Evolutionary conservation across 352 stramenopile genomes (phyloP), one percentile per base, ranked within the genome.

Genomic region (Phytopythium cucurbitacearum): DNA sequence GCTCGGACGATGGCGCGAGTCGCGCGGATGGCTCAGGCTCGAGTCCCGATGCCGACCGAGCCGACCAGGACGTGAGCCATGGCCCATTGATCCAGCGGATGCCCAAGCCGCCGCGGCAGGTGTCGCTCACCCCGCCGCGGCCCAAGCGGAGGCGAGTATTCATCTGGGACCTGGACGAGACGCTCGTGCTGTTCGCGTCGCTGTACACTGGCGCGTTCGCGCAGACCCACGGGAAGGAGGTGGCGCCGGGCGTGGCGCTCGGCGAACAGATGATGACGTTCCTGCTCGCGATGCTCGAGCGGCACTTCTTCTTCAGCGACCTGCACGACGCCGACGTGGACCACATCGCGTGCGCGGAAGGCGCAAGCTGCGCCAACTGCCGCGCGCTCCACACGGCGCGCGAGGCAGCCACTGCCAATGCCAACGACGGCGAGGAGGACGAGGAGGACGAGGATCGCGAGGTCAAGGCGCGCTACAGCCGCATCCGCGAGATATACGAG

Each of bases 251-350:
- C 48, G 69, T 91, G 13, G 71, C 63, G 33, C 67, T 93, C 4
- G 83, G 83, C 21, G 75, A 93, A 57, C 78, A 88, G 60, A 93
- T 93, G 83, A 93, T 93, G 83, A 82, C 73, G 21, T 93, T 91
- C 61, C 56, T 93, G 50, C 51, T 93, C 33, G 70, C 76, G 4
- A 77, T 91, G 62, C 67, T 93, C n/a, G 80, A 91, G 57, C 73
- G 80, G 13, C 80, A 93, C 58, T 90, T 93, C 65, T 93, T 87
- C 62, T 91, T 93, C 39, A 80, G 75, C 63, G 80, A 89, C 28
- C 63, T 93, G 49, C 80, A 90, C 57, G 65, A 91, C 53, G 61
- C 66, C 44, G 79, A 88, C 53, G 67, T 90, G 37, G 76, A 87
- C 54, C 77, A 89, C 58, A 91, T 88, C 40, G 34, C 62, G n/a